Conservation (phyloP, 139 green algal genomes). For the Closterium sp. region DNA sequence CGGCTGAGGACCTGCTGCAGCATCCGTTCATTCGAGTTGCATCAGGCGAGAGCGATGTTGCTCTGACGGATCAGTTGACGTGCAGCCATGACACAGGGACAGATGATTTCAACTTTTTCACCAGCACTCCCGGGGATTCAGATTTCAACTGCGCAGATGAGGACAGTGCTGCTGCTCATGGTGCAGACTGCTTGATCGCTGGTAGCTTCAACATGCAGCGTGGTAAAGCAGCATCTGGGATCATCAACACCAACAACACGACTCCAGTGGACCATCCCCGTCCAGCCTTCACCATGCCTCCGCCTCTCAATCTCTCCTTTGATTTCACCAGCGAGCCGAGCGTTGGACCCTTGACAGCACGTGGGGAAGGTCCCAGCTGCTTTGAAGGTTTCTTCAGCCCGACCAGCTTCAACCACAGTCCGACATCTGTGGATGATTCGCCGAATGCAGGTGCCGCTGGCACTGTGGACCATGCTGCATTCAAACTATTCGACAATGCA, state of each 20-base stretch:
- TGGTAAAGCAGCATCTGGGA: background rate
- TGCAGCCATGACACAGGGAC: too few relatives aligned
- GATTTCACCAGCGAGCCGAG: background rate
- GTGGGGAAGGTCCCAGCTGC: background rate
- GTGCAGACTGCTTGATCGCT: too few relatives aligned
- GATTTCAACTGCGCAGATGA: background rate
- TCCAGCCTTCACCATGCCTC: background rate
- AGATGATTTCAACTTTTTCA: background rate
- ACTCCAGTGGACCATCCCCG: background rate
- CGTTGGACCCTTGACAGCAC: background rate
- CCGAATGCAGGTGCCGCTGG: background rate
- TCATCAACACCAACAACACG: background rate
- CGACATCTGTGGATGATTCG: background rate
- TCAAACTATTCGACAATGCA: background rate
- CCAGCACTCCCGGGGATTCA: background rate
- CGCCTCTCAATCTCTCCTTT: background rate
- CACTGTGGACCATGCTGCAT: background rate
- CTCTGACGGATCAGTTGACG: too few relatives aligned
- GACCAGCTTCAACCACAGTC: background rate
- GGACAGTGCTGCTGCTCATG: too few relatives aligned
- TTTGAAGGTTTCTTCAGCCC: background rate
- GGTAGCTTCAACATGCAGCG: background rate
- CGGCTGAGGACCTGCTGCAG: conserved; percentile 26
- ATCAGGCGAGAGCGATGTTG: background rate
- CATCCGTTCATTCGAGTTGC: conserved; percentile 29